Evolutionary conservation across 768 basidiomycete species (phyloP).

Genomic region (Boletus edulis): DNA sequence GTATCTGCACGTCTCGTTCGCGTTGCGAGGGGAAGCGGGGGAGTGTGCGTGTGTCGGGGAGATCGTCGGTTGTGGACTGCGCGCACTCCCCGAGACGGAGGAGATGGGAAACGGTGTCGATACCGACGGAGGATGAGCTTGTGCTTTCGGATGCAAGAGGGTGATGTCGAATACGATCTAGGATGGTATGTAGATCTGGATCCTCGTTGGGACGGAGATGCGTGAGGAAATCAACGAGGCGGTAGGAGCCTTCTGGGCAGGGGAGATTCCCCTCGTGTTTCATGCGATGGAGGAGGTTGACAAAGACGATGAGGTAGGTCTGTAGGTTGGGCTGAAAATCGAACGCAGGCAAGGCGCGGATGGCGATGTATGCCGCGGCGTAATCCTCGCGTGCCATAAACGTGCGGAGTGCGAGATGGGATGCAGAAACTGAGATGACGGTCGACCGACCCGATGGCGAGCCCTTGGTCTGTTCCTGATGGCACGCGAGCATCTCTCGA

Average conservation of each 20-base stretch:
- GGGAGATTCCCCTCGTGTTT: constrained; percentile 17
- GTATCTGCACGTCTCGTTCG: neutral
- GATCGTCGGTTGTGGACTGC: constrained; percentile 1
- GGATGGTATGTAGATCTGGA: constrained; percentile 10
- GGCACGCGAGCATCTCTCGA: constrained; percentile 42
- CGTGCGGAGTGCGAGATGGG: constrained; percentile 43
- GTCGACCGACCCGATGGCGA: constrained; percentile 21
- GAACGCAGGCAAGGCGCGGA: constrained; percentile 33
- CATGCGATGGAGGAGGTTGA: constrained; percentile 36
- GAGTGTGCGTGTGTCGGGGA: neutral
- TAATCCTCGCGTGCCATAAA: constrained; percentile 48
- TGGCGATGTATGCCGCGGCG: constrained; percentile 41
- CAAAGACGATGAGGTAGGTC: constrained; percentile 41
- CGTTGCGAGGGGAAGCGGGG: neutral
- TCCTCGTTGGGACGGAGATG: constrained; percentile 22
- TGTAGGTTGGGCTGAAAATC: constrained; percentile 32
- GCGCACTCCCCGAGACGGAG: constrained; percentile 14
- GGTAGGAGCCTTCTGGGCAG: constrained; percentile 3
- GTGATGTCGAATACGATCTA: constrained; percentile 11
- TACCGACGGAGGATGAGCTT: constrained; percentile 9
- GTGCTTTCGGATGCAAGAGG: neutral
- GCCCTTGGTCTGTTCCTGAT: constrained; percentile 22
- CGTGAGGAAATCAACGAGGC: constrained; percentile 25
- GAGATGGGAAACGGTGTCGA: constrained; percentile 20
- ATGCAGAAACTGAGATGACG: constrained; percentile 31